phyloP scores from a whole-genome alignment of 2,329 filamentous ascomycete genomes.

The Calonectria henricotiae region DNA sequence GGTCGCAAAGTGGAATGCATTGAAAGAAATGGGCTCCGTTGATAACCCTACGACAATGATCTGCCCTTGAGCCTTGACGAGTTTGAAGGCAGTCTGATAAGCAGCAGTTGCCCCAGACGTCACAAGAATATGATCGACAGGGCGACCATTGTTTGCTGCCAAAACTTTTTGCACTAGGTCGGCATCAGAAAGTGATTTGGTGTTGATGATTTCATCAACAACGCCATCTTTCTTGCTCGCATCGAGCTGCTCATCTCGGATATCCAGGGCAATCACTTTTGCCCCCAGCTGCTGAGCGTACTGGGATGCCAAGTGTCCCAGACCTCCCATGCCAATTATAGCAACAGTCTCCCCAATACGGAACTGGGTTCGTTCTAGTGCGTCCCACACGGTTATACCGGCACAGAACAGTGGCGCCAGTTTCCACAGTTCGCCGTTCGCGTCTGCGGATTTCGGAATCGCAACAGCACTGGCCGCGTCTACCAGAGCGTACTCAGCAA shows the following conservation, averaged over 20 bases:
- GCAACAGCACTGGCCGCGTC: conserved; percentile 8
- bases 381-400: conserved; percentile 13
- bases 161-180: not conserved
- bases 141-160: conserved; percentile 10
- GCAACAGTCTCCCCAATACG: not conserved
- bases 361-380: conserved; percentile 11
- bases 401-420: conserved; percentile 15
- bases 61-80: conserved; percentile 6
- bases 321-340: conserved; percentile 12
- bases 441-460: not conserved
- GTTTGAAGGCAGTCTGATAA: conserved; percentile 3
- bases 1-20: not conserved
- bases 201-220: conserved; percentile 17
- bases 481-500: conserved; percentile 1
- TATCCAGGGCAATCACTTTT: conserved; percentile 7
- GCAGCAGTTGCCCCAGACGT: not conserved
- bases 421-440: not conserved
- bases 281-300: conserved; percentile 11
- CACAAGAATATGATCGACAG: conserved; percentile 2
- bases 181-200: conserved; percentile 7
- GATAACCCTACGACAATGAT: conserved; percentile 5
- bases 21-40: conserved; percentile 12
- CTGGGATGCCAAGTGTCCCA: conserved; percentile 10
- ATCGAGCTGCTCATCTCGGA: conserved; percentile 8
- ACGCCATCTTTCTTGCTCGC: conserved; percentile 11